These are phyloP conservation scores for Mycena citricolor DNA, from an alignment of 1,284 basidiomycete genomes.

Conservation along the genomic window DNA sequence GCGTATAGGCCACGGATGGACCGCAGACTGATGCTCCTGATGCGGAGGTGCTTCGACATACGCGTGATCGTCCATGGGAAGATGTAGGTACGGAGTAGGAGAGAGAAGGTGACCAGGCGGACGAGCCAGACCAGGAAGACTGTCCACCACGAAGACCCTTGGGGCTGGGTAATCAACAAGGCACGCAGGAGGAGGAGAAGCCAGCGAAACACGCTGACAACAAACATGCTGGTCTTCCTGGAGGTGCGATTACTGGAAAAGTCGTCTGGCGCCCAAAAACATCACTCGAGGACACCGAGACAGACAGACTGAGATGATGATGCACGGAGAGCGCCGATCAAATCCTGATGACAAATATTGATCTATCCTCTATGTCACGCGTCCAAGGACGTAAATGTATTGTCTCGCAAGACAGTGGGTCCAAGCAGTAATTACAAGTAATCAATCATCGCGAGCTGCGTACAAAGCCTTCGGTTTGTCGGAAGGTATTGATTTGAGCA, in stretches of 20 bases:
- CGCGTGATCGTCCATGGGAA: conserved; percentile 59
- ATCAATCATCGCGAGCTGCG: conserved; percentile 37
- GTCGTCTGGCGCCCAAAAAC: no score
- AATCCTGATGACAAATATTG: no score
- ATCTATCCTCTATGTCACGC: no score
- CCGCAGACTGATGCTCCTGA: conserved; percentile 70
- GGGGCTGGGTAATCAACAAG: conserved; percentile 31
- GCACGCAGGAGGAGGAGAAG: conserved; percentile 20
- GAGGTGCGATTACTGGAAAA: no score
- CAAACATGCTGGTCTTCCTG: no score
- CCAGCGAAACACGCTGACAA: conserved; percentile 7
- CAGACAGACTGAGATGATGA: no score
- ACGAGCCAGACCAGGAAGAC: conserved; percentile 46
- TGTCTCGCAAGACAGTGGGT: no score
- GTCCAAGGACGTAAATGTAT: no score
- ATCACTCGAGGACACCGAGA: no score
- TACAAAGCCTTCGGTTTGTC: conserved; percentile 72
- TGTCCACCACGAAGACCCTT: conserved; percentile 39
- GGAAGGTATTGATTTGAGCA: conserved; percentile 70
- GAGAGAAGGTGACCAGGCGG: conserved; percentile 50
- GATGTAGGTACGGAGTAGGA: conserved; percentile 63
- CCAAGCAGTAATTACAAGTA: no score
- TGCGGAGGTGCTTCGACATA: conserved; percentile 59
- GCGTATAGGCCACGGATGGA: conserved; percentile 76
- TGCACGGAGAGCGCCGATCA: no score